A percentile compares a stretch with the other conserved stretches of the same genome.
phyloP scores from a whole-genome alignment of 352 stramenopile species.

The Phytophthora citricola region DNA sequence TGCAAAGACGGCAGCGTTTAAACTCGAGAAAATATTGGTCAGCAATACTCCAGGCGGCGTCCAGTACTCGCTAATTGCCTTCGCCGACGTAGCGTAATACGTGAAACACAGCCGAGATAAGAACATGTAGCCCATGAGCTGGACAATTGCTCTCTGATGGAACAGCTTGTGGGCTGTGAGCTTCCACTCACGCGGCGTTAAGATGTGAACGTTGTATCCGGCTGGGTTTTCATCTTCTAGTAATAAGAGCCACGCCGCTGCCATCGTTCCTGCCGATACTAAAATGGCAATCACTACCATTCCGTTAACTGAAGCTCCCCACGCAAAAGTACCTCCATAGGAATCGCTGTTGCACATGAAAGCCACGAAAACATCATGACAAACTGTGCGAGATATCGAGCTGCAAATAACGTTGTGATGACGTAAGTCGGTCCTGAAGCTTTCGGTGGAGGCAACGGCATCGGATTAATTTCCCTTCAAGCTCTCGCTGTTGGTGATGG shows the following conservation, averaged over 20 bases:
- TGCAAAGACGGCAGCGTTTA: conserved; percentile 57
- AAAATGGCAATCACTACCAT: conserved; percentile 53
- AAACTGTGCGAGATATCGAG: conserved; percentile 48
- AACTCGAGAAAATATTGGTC: conserved; percentile 51
- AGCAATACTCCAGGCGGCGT: conserved; percentile 41
- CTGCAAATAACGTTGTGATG: conserved; percentile 50
- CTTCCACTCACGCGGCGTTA: conserved; percentile 23
- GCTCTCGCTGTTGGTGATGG: conserved; percentile 29
- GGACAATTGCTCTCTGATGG: conserved; percentile 49
- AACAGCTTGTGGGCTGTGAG: conserved; percentile 40
- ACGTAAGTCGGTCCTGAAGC: conserved; percentile 33
- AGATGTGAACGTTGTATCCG: conserved; percentile 34
- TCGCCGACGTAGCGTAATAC: conserved; percentile 65
- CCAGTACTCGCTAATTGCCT: conserved; percentile 73
- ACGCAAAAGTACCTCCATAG: conserved; percentile 63
- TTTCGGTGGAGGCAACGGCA: conserved; percentile 12
- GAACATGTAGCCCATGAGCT: conserved; percentile 51
- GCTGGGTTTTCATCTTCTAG: conserved; percentile 33
- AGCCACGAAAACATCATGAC: conserved; percentile 49
- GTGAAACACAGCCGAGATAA: conserved; percentile 56
- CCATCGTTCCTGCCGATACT: conserved; percentile 24
- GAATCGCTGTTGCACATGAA: conserved; percentile 62
- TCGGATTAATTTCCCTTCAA: conserved; percentile 22
- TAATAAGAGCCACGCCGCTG: conserved; percentile 47
- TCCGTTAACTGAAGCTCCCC: conserved; percentile 49